Evolutionary conservation across 257 asterid species (phyloP), one percentile per base, ranked within the genome.

Genomic region (Nicotiana attenuata): DNA sequence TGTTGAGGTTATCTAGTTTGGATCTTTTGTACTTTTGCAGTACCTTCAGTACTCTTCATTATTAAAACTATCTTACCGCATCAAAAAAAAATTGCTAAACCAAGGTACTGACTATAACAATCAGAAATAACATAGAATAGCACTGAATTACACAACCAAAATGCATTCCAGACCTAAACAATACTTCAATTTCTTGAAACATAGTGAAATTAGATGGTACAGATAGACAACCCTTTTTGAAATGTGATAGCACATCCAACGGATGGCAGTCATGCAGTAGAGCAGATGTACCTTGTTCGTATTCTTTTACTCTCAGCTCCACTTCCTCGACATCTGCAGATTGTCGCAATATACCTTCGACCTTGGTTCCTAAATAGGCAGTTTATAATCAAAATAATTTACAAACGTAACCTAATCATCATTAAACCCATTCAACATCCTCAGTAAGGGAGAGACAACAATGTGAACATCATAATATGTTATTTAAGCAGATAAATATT

Each of bases 251-350:
- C 6, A 28, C 24, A 80, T 19, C 15, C 38, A 73, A 55, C 16
- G 31, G 69, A 24, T 31, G 38, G 55, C 61, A 77, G 17, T 33
- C 38, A 31, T 65, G 59, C 67, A 77, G 64, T 76, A 76, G 33
- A 77, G 5, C 64, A 65, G 50, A 20, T 75, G 77, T 78, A 94
- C 98, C 98, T 94, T 90, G 93, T 85, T 93, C 98, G 68, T 94
- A 94, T 83, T 92, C 96, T 65, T 92, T 91, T 85, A 94, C 97
- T 90, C 98, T 87, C 76, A 78, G 89, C 24, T 89, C 93, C 76
- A 94, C 98, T 91, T 94, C 98, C 88, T 94, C 98, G 55, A 93
- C 97, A 71, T 94, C 98, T 47, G 98, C 98, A 78, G 97, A 85
- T 82, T 90, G 96, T 76, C 98, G 89, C 87, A 94, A 87, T 80